Evolutionary conservation across 78 protist species (phyloP), one percentile per base, ranked within the genome.

Genomic region (slime mould (Dictyostelium discoideum)): DNA sequence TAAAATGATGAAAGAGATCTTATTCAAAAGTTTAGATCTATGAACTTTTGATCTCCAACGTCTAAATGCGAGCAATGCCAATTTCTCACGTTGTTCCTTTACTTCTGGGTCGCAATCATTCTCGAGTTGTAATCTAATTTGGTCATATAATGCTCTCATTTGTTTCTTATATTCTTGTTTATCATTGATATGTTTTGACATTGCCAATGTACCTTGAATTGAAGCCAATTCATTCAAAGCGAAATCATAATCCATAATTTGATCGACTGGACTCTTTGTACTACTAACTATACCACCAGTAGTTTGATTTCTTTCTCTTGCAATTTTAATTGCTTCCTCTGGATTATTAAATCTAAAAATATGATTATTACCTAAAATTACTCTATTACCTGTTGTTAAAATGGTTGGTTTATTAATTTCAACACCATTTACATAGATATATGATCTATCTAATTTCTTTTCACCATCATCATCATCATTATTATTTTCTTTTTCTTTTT

Each of bases 301-400:
- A 1, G 22, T 69, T n/a, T 24, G 32, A 69, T 69, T 69, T 54
- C 96, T 73, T 22, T 93, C 96, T 74, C 77, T 87, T n/a, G 96
- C 96, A 9, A 93, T 46, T 26, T 86, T 93, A 14, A 92, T 82
- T 1, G 96, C 96, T 54, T 96, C 98, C 29, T 79, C 94, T 13
- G 98, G 98, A 86, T 93, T 69, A 57, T 73, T 93, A 93, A 67
- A 96, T 48, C 97, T 85, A 63, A 96, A 96, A 14, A 96, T 84
- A 85, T 96, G 97, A 63, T 96, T 88, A 69, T 89, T 87, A 32
- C 98, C 98, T 3, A 96, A 26, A 60, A 96, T 88, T 9, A 96
- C 82, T 39, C 98, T 94, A 26, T 81, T 85, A 57, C 92, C 97
- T 4, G 97, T 82, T 37, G 57, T 44, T 4, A 87, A 46, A 14